Base-by-base conservation (phyloP, 805 yeast genomes). In the Wickerhamiella nectarea region DNA sequence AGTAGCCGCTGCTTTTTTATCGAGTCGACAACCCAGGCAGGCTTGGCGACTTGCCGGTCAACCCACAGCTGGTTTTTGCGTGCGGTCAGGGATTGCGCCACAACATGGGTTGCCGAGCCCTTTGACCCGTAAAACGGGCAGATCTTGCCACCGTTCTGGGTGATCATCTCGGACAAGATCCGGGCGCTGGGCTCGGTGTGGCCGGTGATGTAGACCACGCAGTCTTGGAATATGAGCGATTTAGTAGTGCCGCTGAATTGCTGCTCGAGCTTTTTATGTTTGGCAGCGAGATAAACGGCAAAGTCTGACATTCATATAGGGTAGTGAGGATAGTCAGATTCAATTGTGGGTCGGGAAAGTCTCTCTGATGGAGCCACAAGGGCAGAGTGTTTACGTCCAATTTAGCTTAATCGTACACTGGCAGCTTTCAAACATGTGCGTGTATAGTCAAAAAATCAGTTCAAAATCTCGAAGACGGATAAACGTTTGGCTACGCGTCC, bases 191-290 rank as follows among this genome's bases (percentile, higher is more conserved):
- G 97, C 2, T 62, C 63, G 0, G 97, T 89, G 54, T 80, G 76
- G 1, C 98, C 98, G 54, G 86, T 87, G n/a, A 89, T 85, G 58
- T 80, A 77, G 4, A 89, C 68, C 1, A 66, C 60, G 56, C 87
- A 82, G 1, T 70, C 75, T 29, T 63, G 54, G 56, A 89, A 86
- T 1, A 87, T 64, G 2, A 59, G 60, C 1, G 70, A 62, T 29
- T 52, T 67, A 39, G 64, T 14, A 21, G 31, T 31, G 18, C 51
- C 56, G 17, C 45, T 45, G 6, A 58, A 59, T 46, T 57, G 63
- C 21, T 56, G 62, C 52, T 75, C 83, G 48, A 84, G 87, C 53
- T 78, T 78, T 21, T 58, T 49, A 18, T 65, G 67, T 55, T 84
- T 84, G 51, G 75, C 68, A 8, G 64, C 66, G 45, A 83, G 76